A percentile compares a stretch with the other conserved stretches of the same genome.
These are phyloP conservation scores for Cercophora sp. DNA, from an alignment of 495 filamentous ascomycete genomes.

Conservation along the genomic window DNA sequence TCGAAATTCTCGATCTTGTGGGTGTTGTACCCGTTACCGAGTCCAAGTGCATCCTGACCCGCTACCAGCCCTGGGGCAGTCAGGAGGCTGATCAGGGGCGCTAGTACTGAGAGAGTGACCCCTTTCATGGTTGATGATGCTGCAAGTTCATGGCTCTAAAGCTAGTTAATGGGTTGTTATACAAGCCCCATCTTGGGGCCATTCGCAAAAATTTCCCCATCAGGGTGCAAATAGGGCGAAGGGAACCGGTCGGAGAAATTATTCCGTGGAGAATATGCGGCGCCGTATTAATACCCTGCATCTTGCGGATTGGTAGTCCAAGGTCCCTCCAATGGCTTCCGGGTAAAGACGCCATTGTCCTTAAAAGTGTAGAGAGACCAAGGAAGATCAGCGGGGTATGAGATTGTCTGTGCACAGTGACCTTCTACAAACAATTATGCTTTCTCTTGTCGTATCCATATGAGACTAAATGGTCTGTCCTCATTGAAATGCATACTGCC, in stretches of 20 bases:
- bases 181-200: neutral
- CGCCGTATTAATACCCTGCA: neutral
- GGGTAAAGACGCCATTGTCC: too few relatives aligned
- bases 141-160: too few relatives aligned
- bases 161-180: neutral
- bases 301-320: neutral
- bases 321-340: neutral
- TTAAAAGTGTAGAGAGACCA: too few relatives aligned
- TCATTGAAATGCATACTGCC: too few relatives aligned
- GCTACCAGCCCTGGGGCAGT: neutral
- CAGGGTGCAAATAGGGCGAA: neutral
- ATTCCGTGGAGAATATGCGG: neutral
- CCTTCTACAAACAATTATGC: too few relatives aligned
- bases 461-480: too few relatives aligned
- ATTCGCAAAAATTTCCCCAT: neutral
- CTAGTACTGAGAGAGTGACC: neutral
- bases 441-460: too few relatives aligned
- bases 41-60: constrained; percentile 22
- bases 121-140: neutral
- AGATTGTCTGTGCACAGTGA: too few relatives aligned
- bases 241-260: neutral
- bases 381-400: too few relatives aligned
- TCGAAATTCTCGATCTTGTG: constrained; percentile 38
- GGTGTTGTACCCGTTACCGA: constrained; percentile 32
- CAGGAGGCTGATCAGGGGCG: neutral